These are phyloP conservation scores for Aegilops umbellulata DNA, from an alignment of 176 grass and related monocot species.

Conservation along the genomic window DNA sequence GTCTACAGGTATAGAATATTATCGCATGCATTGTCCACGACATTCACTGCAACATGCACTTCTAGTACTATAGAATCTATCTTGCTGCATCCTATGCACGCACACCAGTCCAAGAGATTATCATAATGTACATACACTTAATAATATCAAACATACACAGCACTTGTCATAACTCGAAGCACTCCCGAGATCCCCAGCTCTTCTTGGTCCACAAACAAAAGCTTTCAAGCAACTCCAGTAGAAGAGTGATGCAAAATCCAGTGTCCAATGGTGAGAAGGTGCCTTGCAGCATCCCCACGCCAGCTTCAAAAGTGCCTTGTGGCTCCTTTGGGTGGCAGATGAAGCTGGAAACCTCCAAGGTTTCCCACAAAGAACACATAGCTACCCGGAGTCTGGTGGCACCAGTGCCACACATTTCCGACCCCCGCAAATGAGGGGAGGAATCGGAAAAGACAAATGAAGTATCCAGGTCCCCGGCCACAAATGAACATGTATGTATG, in stretches of 20 bases:
- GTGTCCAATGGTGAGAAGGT: not conserved
- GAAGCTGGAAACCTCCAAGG: conserved; percentile 17
- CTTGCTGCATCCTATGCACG: conserved; percentile 5
- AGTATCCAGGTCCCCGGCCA: conserved; percentile 49
- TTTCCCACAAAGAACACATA: conserved; percentile 8
- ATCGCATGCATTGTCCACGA: not conserved
- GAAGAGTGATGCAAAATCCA: conserved; percentile 18
- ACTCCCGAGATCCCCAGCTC: conserved; percentile 4
- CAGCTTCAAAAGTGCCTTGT: conserved; percentile 31
- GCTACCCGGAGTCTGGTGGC: not conserved
- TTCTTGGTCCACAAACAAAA: not conserved
- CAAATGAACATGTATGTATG: conserved; percentile 39
- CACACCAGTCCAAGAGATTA: not conserved
- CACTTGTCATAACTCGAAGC: not conserved
- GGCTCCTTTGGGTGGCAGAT: not conserved
- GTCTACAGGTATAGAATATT: conserved; percentile 13
- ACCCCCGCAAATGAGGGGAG: not conserved
- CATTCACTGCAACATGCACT: conserved; percentile 16
- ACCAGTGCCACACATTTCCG: conserved; percentile 22
- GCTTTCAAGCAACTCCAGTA: not conserved
- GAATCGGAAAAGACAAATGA: conserved; percentile 5
- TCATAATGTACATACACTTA: conserved; percentile 40
- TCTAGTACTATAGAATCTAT: not conserved
- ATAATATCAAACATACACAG: conserved; percentile 29
- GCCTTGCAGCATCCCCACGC: not conserved